Evolutionary conservation across 2,329 filamentous ascomycete species (phyloP), one percentile per base, ranked within the genome.

Genomic region (Fusarium azukiicola): DNA sequence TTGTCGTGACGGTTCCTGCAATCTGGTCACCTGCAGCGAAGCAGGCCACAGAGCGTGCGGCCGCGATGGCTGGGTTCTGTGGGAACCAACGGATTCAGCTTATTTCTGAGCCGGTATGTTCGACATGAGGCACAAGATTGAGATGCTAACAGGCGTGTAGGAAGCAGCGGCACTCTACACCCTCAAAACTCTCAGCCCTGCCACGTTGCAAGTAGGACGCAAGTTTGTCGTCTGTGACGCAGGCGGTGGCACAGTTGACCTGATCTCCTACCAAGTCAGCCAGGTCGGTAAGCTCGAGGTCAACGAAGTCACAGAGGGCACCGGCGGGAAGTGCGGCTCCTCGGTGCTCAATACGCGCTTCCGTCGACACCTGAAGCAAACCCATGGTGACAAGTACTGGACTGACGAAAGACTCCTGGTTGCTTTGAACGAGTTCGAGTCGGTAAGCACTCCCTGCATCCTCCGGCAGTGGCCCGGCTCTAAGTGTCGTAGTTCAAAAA

Each of bases 1-100:
- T 92, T 72, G 88, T 93, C 58, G 84, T 93, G 27, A 93, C 92
- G 0, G 91, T 93, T 1, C 92, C 92, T 1, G 92, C 92, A 9
- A 91, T 94, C 12, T 94, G 92, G 92, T 91, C 89, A 49, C 91
- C 92, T 58, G 86, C 86, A 9, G 91, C 92, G 42, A 93, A 91
- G 68, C 87, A 91, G 54, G 88, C 88, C 47, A 93, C 91, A 14
- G 86, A 88, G 73, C 80, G 85, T 42, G 86, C 86, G 2, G 86
- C 86, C 38, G 85, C 86, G 38, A 85, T 87, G 79, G 86, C 86
- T 16, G 86, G 86, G 11, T 87, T 88, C 66, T 87, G 86, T 71
- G 85, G 88, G 49, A 86, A 85, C 21, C 86, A 89, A 32, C 85
- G 87, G 10, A 90, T 91, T 13, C 85, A 87, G 61, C 86, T 92